A percentile compares a stretch with the other conserved stretches of the same genome.
Evolutionary conservation across 2,329 filamentous ascomycete genomes (phyloP).

Genomic region (Cladobotryum protrusum): DNA sequence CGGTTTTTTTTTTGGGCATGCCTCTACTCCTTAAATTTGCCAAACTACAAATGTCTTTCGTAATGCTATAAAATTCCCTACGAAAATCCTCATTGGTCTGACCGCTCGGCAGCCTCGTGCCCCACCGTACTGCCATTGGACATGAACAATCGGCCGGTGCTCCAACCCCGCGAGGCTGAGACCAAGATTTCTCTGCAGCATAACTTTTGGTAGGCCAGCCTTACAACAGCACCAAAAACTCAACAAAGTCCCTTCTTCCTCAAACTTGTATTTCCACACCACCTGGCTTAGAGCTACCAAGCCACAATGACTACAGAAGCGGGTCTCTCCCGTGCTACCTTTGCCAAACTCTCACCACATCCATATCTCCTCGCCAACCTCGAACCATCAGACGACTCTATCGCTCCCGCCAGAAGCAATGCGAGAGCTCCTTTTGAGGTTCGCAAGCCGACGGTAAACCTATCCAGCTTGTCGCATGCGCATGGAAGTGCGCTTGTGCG

Average conservation of each 20-base stretch:
- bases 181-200: conserved; percentile 18
- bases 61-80: no score
- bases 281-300: no score
- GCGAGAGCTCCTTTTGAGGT: conserved; percentile 66
- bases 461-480: conserved; percentile 78
- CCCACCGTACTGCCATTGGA: conserved; percentile 4
- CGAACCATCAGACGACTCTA: conserved; percentile 47
- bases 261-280: no score
- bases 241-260: no score
- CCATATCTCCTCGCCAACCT: conserved; percentile 89
- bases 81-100: conserved; percentile 10
- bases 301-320: conserved; percentile 25
- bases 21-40: no score
- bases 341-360: conserved; percentile 83
- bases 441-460: conserved; percentile 70
- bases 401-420: conserved; percentile 65
- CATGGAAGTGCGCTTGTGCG: conserved; percentile 87
- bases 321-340: conserved; percentile 58
- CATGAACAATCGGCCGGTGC: neutral
- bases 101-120: conserved; percentile 7
- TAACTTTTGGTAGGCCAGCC: neutral
- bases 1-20: no score
- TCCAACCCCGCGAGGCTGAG: conserved; percentile 19
- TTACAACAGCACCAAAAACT: neutral
- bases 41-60: no score